Evolutionary conservation across 192 early-diverging fungal genomes (phyloP), one percentile per base, ranked within the genome.

Genomic region (Oehlia diaphana): DNA sequence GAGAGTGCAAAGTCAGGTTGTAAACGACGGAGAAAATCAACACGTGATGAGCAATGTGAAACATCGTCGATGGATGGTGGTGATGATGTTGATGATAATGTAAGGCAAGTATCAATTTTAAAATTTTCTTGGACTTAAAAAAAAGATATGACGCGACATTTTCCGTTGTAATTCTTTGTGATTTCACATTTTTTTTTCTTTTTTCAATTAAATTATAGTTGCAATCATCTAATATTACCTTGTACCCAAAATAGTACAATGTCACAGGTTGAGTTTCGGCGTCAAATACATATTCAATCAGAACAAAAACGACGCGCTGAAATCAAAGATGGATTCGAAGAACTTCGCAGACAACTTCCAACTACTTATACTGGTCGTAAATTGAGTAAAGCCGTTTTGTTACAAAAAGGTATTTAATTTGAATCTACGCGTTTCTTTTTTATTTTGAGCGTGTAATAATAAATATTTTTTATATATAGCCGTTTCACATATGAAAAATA

Each of bases 241-340:
- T 42, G 37, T 42, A 19, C 14, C 21, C 14, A 68, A 53, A 50
- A 49, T 50, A 78, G 65, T 78, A 44, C 42, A 26, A 28, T 78
- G 66, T 85, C 72, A 68, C 82, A 76, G 69, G 78, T 81, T 37
- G 85, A 86, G 39, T 66, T 84, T 61, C 81, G 85, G 14, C 83
- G 83, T 21, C 85, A 84, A 74, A 83, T 86, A 44, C 85, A 86
- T 73, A 86, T 86, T 66, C 85, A 86, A 75, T 86, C 85, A 49
- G 85, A 86, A 50, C 85, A 86, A 68, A 83, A 84, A 77, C 76
- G 85, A 71, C 83, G 85, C 49, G 85, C 85, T 28, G 83, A 86
- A 68, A 86, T 86, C 66, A 86, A 86, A 49, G 83, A 86, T 74
- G 83, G 85, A 1, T 86, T 86, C 70, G 85, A 86, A 76, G 85